Conservation (phyloP, 2,329 filamentous ascomycete genomes). For the Cladophialophora exuberans region DNA sequence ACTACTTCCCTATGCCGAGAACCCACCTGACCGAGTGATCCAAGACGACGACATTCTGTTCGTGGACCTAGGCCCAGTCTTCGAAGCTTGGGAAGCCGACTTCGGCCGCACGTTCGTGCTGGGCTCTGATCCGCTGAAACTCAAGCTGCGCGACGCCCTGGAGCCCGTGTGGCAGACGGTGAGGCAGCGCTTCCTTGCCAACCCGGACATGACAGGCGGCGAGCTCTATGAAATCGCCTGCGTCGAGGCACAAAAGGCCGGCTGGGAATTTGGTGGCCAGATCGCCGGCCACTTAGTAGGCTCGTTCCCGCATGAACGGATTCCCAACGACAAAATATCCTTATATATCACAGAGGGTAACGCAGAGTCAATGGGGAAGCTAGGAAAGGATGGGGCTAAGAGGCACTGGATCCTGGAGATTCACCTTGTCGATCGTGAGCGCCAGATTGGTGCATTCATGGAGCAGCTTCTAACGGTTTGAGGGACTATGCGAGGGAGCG, state of each 20-base stretch:
- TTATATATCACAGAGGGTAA: conserved; percentile 54
- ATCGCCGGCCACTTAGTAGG: conserved; percentile 57
- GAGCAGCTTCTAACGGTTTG: conserved; percentile 55
- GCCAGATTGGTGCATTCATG: conserved; percentile 48
- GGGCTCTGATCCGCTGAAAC: conserved; percentile 51
- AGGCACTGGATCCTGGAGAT: conserved; percentile 58
- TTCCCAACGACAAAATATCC: conserved; percentile 50
- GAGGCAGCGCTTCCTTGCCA: conserved; percentile 44
- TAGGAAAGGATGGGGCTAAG: conserved; percentile 46
- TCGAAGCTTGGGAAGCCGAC: conserved; percentile 58
- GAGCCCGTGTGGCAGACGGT: conserved; percentile 53
- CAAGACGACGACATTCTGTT: conserved; percentile 55
- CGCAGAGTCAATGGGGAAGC: conserved; percentile 43
- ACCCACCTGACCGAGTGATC: conserved; percentile 55
- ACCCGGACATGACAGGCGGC: conserved; percentile 53
- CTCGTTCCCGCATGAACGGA: conserved; percentile 56
- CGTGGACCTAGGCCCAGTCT: conserved; percentile 57
- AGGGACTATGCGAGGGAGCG: too few relatives aligned
- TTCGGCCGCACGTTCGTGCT: conserved; percentile 59
- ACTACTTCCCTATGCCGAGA: conserved; percentile 51
- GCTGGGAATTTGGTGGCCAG: conserved; percentile 50
- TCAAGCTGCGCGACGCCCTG: conserved; percentile 49
- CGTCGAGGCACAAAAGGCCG: conserved; percentile 42
- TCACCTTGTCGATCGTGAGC: conserved; percentile 48
- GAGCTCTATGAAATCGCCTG: conserved; percentile 52